Evolutionary conservation across 2,329 filamentous ascomycete genomes (phyloP).

Genomic region (Podosphaera fusca): DNA sequence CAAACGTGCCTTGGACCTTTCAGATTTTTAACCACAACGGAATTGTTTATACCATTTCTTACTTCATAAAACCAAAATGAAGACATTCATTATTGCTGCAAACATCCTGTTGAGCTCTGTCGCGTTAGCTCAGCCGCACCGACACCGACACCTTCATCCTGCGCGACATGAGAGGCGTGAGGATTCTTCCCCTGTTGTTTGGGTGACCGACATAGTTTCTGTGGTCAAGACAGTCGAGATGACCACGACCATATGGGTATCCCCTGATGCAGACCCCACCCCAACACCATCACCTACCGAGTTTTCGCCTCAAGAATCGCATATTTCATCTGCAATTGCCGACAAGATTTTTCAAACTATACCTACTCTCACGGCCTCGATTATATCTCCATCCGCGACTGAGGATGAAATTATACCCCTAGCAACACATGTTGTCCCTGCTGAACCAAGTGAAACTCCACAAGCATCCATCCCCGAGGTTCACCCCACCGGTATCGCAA

Average conservation of each 20-base stretch:
- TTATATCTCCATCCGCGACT: background rate
- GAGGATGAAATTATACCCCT: background rate
- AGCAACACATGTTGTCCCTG: constrained; percentile 5
- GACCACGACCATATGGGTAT: constrained; percentile 21
- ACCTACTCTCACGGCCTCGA: background rate
- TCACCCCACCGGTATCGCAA: background rate
- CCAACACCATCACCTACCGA: background rate
- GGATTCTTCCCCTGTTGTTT: constrained; percentile 19
- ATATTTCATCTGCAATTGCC: background rate
- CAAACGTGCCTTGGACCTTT: background rate
- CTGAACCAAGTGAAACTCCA: background rate
- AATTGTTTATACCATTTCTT: background rate
- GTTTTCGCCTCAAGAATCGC: background rate
- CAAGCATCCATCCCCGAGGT: background rate
- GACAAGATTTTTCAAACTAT: background rate
- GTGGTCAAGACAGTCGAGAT: constrained; percentile 23
- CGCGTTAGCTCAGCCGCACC: constrained; percentile 16
- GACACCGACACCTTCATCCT: constrained; percentile 15
- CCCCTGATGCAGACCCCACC: constrained; percentile 9
- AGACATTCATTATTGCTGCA: constrained; percentile 16
- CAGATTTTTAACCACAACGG: background rate
- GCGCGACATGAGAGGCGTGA: constrained; percentile 11
- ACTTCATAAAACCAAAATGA: background rate
- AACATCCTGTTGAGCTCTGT: constrained; percentile 13
- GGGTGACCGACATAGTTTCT: constrained; percentile 24